Conservation (phyloP, 352 stramenopile species). For the Phytopythium boreale region DNA sequence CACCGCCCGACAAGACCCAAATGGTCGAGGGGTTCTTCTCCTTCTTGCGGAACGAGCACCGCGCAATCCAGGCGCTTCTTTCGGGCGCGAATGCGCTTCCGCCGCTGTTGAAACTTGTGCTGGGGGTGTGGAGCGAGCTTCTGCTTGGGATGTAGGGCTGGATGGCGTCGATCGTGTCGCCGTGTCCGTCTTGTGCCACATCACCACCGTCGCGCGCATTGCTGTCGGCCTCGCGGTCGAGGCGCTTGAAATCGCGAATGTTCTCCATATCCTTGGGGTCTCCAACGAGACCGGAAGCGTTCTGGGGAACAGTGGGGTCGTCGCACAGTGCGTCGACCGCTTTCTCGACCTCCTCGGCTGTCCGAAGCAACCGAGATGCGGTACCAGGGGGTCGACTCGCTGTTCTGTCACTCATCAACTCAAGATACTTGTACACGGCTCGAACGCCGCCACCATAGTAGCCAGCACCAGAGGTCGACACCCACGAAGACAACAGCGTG, state of each 20-base stretch:
- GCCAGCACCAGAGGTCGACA: not conserved
- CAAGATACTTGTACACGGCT: slow-evolving; percentile 10
- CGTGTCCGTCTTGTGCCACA: not conserved
- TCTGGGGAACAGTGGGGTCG: not conserved
- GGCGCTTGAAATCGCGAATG: not conserved
- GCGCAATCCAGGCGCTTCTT: slow-evolving; percentile 49
- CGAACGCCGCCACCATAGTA: slow-evolving; percentile 7
- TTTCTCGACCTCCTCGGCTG: slow-evolving; percentile 10
- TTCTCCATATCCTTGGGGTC: not conserved
- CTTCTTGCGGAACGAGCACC: slow-evolving; percentile 50
- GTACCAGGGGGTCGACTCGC: not conserved
- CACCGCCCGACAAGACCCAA: slow-evolving; percentile 53
- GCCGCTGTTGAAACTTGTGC: not conserved
- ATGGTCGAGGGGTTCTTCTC: slow-evolving; percentile 39
- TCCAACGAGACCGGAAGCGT: not conserved
- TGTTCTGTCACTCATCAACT: not conserved
- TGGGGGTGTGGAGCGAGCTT: slow-evolving; percentile 2
- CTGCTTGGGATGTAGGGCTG: slow-evolving; percentile 44
- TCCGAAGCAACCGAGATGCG: slow-evolving; percentile 12
- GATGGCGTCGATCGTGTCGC: slow-evolving; percentile 20
- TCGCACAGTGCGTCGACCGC: slow-evolving; percentile 15
- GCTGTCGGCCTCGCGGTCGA: not conserved
- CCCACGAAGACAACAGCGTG: slow-evolving; percentile 3
- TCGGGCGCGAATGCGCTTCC: slow-evolving; percentile 3
- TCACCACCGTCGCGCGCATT: not conserved